Evolutionary conservation across 2,329 filamentous ascomycete genomes (phyloP).

Genomic region (Exophiala sideris): DNA sequence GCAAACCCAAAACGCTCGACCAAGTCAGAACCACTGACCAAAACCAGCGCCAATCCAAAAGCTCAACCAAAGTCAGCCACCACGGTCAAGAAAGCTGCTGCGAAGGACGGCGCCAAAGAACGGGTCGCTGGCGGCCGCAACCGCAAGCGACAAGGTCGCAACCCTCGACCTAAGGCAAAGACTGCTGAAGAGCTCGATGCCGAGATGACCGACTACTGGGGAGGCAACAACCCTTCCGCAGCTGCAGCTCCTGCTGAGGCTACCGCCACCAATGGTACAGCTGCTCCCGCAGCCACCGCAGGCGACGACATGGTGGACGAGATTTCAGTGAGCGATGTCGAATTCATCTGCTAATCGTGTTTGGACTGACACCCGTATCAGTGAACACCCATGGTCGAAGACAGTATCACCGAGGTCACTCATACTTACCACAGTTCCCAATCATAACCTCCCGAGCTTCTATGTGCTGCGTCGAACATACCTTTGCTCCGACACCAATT

Average conservation of each 20-base stretch:
- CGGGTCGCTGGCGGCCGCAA: slow-evolving; percentile 58
- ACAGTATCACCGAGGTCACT: background rate
- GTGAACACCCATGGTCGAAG: slow-evolving; percentile 18
- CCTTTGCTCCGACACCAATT: too few species aligned
- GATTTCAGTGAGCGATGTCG: slow-evolving; percentile 46
- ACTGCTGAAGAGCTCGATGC: slow-evolving; percentile 92
- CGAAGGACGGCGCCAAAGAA: slow-evolving; percentile 46
- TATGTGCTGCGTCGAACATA: too few species aligned
- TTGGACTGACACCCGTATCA: slow-evolving; percentile 27
- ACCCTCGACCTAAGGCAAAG: slow-evolving; percentile 70
- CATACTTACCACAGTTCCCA: background rate
- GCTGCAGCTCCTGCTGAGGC: slow-evolving; percentile 43
- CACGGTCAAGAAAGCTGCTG: slow-evolving; percentile 62
- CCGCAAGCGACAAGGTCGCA: slow-evolving; percentile 70
- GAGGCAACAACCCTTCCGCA: slow-evolving; percentile 42
- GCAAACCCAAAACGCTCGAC: slow-evolving; percentile 33
- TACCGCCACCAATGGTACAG: slow-evolving; percentile 45
- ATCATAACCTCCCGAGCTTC: too few species aligned
- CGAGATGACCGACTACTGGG: slow-evolving; percentile 97
- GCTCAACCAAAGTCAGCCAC: slow-evolving; percentile 79
- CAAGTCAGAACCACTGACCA: slow-evolving; percentile 25
- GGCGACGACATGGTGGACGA: slow-evolving; percentile 56
- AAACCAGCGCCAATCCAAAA: slow-evolving; percentile 48
- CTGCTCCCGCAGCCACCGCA: slow-evolving; percentile 45
- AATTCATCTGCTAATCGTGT: slow-evolving; percentile 19